Evolutionary conservation across 495 filamentous ascomycete genomes (phyloP), one percentile per base, ranked within the genome.

Genomic region (Aspergillus cavernicola): DNA sequence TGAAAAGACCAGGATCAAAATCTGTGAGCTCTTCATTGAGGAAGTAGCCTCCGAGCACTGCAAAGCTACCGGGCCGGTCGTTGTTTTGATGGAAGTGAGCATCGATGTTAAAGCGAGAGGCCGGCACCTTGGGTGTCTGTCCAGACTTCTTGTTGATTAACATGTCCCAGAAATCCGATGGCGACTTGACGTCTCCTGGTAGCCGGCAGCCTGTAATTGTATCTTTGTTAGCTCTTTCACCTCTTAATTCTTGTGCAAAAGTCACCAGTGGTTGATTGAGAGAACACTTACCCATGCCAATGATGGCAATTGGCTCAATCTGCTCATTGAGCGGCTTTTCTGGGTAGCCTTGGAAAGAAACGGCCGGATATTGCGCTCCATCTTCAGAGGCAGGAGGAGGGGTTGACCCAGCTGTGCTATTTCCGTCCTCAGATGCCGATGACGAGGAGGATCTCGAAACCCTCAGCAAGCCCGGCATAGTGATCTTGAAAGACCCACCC

Each of bases 1-100:
- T 37, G 13, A 60, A 60, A 26, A 60, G 56, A 0, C 9, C n/a
- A 0, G 41, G 23, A 31, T 57, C 55, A 24, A 57, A 57, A 1
- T 50, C 20, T 20, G 16, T 7, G 23, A 18, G 12, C 4, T 2
- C 6, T 28, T 31, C 41, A 16, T 44, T 16, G 1, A 44, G 23
- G 24, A 44, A 44, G 11, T 44, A 44, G 2, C 41, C 41, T 9
- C 41, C 41, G 1, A 16, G 6, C 10, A 29, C 41, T 6, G 6
- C 1, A 11, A 29, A 28, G 23, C 23, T 28, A 1, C 23, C 41
- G 1, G 41, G 41, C 8, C 24, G 23, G 7, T 44, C 41, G 6
- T 28, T 26, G 22, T 26, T 11, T 11, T 4, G 8, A 11, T 44
- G 41, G 24, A 28, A 44, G 11, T 29, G 38, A 1, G 19, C 18